A percentile compares a stretch with the other conserved stretches of the same genome.
Evolutionary conservation across 495 filamentous ascomycete species (phyloP).

Genomic region (Penicillium simplicissimum): DNA sequence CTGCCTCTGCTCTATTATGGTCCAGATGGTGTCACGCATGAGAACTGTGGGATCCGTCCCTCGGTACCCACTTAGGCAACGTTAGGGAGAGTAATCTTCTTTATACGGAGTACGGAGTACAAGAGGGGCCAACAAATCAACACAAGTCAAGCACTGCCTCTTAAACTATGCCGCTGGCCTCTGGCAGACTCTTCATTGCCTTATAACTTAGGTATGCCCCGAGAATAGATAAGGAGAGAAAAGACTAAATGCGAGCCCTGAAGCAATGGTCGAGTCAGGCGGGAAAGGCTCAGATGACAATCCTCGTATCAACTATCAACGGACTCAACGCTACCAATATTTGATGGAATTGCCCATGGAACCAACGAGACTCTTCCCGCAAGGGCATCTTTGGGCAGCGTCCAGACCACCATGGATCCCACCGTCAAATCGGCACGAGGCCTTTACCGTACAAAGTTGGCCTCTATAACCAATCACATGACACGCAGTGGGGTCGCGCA

Average conservation of each 20-base stretch:
- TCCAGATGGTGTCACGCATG: neutral
- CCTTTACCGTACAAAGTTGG: neutral
- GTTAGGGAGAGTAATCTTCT: neutral
- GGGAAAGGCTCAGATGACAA: no score
- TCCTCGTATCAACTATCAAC: neutral
- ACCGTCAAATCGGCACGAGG: no score
- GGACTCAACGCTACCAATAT: no score
- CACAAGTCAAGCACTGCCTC: neutral
- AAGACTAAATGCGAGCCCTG: neutral
- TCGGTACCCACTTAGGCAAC: neutral
- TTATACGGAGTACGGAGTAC: no score
- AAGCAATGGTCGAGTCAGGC: no score
- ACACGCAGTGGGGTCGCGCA: no score
- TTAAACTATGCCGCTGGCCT: neutral
- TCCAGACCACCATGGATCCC: constrained; percentile 7
- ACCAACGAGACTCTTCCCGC: neutral
- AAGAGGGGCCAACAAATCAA: neutral
- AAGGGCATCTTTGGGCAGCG: neutral
- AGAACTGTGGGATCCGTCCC: neutral
- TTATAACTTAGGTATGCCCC: neutral
- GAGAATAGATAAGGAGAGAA: neutral
- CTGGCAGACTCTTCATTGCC: neutral
- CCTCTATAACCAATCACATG: no score
- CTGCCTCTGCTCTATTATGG: neutral
- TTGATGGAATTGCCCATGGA: no score